A percentile compares a stretch with the other conserved stretches of the same genome.
These are phyloP conservation scores for Lepidium didymum DNA, from an alignment of 345 rosid species.

Conservation along the genomic window DNA sequence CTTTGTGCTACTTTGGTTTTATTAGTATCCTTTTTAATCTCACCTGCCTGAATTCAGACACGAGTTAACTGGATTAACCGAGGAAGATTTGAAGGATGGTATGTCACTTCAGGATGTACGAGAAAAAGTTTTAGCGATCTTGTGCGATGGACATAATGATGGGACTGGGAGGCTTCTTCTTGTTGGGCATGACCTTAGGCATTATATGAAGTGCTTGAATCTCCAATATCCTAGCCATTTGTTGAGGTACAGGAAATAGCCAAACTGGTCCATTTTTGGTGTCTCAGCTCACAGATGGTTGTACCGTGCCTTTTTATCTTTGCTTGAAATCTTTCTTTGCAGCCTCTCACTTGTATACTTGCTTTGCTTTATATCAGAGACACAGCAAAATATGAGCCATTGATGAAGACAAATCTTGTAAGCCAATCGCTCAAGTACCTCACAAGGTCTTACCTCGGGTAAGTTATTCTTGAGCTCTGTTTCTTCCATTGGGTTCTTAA, in stretches of 20 bases:
- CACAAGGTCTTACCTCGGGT: slow-evolving; percentile 56
- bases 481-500: neutral
- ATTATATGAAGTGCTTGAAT: slow-evolving; percentile 58
- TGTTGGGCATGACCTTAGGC: slow-evolving; percentile 61
- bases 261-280: neutral
- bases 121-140: slow-evolving; percentile 34
- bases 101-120: slow-evolving; percentile 46
- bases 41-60: slow-evolving; percentile 31
- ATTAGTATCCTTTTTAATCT: neutral
- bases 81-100: slow-evolving; percentile 55
- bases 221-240: slow-evolving; percentile 52
- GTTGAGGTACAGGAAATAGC: slow-evolving; percentile 41
- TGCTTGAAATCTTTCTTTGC: neutral
- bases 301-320: neutral
- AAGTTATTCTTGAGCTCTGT: slow-evolving; percentile 23
- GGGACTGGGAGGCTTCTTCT: slow-evolving; percentile 58
- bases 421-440: slow-evolving; percentile 81
- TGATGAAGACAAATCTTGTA: slow-evolving; percentile 66
- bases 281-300: neutral
- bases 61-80: slow-evolving; percentile 61
- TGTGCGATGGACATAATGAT: slow-evolving; percentile 52
- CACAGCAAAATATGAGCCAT: slow-evolving; percentile 61
- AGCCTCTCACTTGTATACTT: neutral
- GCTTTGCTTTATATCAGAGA: slow-evolving; percentile 41
- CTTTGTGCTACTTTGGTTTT: neutral